Evolutionary conservation across 1,139 yeast genomes (phyloP).

Genomic region (Scheffersomyces titani): DNA sequence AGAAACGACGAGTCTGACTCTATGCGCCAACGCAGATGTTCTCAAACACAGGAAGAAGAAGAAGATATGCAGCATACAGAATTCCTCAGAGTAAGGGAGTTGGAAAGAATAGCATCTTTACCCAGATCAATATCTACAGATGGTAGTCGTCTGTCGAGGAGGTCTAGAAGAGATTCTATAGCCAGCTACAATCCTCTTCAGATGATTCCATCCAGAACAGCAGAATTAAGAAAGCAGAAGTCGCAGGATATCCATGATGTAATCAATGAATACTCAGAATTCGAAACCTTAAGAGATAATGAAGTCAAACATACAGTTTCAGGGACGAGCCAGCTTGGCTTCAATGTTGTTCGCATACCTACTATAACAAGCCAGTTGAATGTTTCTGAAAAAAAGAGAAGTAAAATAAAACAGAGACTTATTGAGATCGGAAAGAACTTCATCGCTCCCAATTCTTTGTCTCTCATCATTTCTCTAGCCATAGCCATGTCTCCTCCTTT

Average conservation of each 20-base stretch:
- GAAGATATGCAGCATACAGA: slow-evolving; percentile 19
- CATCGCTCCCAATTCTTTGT: slow-evolving; percentile 66
- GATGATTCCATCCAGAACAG: slow-evolving; percentile 26
- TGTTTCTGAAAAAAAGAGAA: neutral
- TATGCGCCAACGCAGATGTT: neutral
- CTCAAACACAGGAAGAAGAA: neutral
- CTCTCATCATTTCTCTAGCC: slow-evolving; percentile 61
- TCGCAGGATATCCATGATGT: slow-evolving; percentile 59
- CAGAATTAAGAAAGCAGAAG: slow-evolving; percentile 43
- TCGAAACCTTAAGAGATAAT: slow-evolving; percentile 27
- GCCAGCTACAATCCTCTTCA: slow-evolving; percentile 14
- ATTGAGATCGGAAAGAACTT: slow-evolving; percentile 50
- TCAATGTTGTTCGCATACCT: neutral
- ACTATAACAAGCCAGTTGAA: neutral
- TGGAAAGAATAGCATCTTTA: slow-evolving; percentile 10
- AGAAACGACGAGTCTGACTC: neutral
- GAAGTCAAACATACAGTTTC: slow-evolving; percentile 5
- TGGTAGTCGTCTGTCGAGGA: neutral
- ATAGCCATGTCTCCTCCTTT: slow-evolving; percentile 87
- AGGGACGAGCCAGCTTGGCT: neutral
- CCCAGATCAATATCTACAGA: slow-evolving; percentile 8
- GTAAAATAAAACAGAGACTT: slow-evolving; percentile 10
- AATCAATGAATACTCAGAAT: slow-evolving; percentile 61
- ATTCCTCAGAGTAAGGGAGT: slow-evolving; percentile 17
- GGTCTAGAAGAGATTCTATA: slow-evolving; percentile 1